Evolutionary conservation across 2,329 filamentous ascomycete species (phyloP).

Genomic region (Penicillium sp.): DNA sequence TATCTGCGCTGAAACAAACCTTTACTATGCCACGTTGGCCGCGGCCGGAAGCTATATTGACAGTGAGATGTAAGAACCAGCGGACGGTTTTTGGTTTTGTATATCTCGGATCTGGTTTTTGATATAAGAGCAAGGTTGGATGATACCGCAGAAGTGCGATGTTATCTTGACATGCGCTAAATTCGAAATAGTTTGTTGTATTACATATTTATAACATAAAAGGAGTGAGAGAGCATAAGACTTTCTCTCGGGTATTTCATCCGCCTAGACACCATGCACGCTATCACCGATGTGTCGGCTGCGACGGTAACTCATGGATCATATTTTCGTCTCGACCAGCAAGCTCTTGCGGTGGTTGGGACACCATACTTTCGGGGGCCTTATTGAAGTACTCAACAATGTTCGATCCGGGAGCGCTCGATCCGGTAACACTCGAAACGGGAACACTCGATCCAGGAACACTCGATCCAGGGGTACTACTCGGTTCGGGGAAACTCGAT

Average conservation of each 20-base stretch:
- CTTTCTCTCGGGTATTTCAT: neutral
- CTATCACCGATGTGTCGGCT: neutral
- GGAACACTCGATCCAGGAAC: neutral
- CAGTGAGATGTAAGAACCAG: conserved; percentile 13
- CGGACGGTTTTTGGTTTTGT: neutral
- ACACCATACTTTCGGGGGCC: neutral
- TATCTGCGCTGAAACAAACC: conserved; percentile 19
- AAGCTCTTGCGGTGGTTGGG: neutral
- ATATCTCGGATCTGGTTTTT: neutral
- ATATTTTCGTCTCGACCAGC: neutral
- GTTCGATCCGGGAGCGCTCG: neutral
- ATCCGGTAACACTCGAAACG: neutral
- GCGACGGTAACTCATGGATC: neutral
- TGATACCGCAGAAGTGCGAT: neutral
- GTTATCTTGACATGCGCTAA: neutral
- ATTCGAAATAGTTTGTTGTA: neutral
- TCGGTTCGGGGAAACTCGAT: neutral
- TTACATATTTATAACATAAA: neutral
- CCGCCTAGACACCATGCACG: neutral
- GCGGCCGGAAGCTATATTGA: conserved; percentile 17
- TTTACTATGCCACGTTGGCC: conserved; percentile 21
- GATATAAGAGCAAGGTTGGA: neutral
- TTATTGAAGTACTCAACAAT: neutral
- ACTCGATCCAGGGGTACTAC: neutral
- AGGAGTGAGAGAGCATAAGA: neutral